Evolutionary conservation across 495 filamentous ascomycete species (phyloP).

Genomic region (Hyaloscypha finlandica): DNA sequence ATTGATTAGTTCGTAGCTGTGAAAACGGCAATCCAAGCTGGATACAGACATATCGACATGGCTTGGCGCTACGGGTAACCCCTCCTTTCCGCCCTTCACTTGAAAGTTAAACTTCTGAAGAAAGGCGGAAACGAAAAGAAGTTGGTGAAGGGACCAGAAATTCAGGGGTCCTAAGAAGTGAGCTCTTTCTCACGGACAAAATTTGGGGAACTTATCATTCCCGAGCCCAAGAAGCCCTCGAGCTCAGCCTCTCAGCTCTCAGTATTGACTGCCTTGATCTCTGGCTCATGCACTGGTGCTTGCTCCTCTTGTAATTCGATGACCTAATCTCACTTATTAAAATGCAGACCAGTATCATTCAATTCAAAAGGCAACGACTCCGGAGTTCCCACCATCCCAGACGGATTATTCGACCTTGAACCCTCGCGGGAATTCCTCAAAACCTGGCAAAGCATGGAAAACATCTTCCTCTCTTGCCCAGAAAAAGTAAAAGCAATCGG

Average conservation of each 20-base stretch:
- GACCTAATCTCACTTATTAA: too few species aligned
- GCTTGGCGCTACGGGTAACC: conserved; percentile 1
- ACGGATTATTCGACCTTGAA: too few species aligned
- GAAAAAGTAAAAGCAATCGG: conserved; percentile 82
- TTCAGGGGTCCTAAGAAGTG: conserved; percentile 43
- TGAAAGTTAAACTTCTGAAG: neutral
- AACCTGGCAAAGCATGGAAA: conserved; percentile 69
- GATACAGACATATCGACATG: conserved; percentile 62
- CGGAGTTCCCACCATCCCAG: too few species aligned
- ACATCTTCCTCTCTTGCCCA: conserved; percentile 29
- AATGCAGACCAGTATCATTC: neutral
- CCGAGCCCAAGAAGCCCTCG: conserved; percentile 57
- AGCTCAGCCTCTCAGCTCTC: conserved; percentile 62
- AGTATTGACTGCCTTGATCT: conserved; percentile 68
- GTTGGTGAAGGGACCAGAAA: neutral
- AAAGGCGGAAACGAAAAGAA: neutral
- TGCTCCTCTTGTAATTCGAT: neutral
- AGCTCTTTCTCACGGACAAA: conserved; percentile 72
- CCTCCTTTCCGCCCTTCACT: conserved; percentile 5
- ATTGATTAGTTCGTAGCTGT: conserved; percentile 20
- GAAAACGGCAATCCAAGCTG: conserved; percentile 45
- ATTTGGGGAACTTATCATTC: conserved; percentile 69
- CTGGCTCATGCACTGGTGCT: conserved; percentile 63
- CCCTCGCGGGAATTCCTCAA: conserved; percentile 13
- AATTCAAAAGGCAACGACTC: too few species aligned